phyloP scores from a whole-genome alignment of 2,329 filamentous ascomycete genomes.

The Cercospora janseana region DNA sequence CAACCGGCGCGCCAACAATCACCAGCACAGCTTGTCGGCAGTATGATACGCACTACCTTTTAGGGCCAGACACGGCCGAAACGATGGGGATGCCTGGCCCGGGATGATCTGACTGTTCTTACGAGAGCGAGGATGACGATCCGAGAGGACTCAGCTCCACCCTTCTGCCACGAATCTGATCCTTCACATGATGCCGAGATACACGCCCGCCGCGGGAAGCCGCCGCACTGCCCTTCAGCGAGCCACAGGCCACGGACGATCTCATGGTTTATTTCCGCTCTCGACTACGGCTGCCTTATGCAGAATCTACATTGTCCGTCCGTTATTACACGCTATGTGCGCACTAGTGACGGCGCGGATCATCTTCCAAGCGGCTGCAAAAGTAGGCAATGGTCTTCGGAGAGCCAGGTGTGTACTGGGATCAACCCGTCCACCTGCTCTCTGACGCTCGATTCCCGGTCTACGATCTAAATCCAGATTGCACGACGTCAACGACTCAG shows the following conservation, averaged over 20 bases:
- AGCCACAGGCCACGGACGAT: not conserved
- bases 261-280: not conserved
- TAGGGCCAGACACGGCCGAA: too few relatives aligned
- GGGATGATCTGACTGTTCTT: not conserved
- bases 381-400: too few relatives aligned
- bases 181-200: conserved; percentile 3
- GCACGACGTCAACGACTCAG: not conserved
- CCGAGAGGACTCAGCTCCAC: not conserved
- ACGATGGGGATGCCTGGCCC: not conserved
- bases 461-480: not conserved
- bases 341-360: too few relatives aligned
- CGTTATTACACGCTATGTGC: too few relatives aligned
- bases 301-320: not conserved
- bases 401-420: too few relatives aligned
- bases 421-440: too few relatives aligned
- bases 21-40: not conserved
- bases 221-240: not conserved
- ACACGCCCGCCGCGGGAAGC: not conserved
- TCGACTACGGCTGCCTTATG: too few relatives aligned
- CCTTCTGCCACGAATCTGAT: not conserved
- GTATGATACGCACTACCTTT: too few relatives aligned
- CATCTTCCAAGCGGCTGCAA: too few relatives aligned
- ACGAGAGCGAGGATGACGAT: not conserved
- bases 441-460: not conserved
- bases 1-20: not conserved